These are phyloP conservation scores for Penicillium olsonii DNA, from an alignment of 2,329 filamentous ascomycete genomes.

Conservation along the genomic window DNA sequence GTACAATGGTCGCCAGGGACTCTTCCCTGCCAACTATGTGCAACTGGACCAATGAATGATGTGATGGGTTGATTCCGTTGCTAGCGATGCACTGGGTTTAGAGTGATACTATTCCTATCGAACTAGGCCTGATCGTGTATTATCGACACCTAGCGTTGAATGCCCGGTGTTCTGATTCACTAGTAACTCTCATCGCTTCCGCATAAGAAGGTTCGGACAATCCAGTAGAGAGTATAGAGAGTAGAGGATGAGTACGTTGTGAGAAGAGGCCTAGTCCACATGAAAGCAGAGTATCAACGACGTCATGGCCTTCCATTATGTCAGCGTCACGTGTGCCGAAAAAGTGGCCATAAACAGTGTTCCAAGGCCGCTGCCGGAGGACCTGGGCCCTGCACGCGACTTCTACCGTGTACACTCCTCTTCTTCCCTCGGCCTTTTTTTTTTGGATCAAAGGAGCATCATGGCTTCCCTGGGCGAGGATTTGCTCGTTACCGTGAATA, in stretches of 20 bases:
- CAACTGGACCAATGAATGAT: constrained; percentile 41
- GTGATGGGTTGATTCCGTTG: too few species aligned
- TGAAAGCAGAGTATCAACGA: constrained; percentile 9
- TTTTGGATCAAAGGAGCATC: constrained; percentile 12
- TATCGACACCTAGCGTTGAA: background rate
- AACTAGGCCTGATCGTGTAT: background rate
- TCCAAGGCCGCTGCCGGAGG: constrained; percentile 13
- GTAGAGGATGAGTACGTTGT: too few species aligned
- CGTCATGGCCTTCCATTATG: constrained; percentile 17
- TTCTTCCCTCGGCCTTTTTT: background rate
- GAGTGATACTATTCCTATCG: too few species aligned
- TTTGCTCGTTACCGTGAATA: constrained; percentile 92
- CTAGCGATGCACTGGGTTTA: too few species aligned
- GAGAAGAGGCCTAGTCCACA: too few species aligned
- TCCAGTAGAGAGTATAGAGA: too few species aligned
- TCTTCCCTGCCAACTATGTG: constrained; percentile 68
- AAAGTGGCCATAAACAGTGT: constrained; percentile 25
- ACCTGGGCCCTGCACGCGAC: constrained; percentile 10
- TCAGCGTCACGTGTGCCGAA: constrained; percentile 22
- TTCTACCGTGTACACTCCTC: constrained; percentile 2
- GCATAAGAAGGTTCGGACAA: too few species aligned
- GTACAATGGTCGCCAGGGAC: constrained; percentile 73
- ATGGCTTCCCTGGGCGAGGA: constrained; percentile 98
- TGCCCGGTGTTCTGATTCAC: too few species aligned
- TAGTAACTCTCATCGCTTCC: too few species aligned